phyloP scores from a whole-genome alignment of 139 green algal species.

The Nannochloris sp. region DNA sequence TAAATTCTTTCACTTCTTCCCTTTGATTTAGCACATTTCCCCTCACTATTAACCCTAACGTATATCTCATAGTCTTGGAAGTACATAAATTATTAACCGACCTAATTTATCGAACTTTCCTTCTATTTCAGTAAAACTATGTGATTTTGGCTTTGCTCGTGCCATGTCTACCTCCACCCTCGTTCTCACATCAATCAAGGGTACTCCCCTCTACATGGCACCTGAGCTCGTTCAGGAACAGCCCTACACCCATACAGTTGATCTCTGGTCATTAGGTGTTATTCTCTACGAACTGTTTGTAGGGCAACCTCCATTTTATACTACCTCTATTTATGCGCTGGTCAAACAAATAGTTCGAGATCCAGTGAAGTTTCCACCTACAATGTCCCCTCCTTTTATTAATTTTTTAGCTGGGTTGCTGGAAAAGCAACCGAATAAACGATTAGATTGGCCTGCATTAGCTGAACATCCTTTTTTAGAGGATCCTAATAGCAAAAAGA shows the following conservation, averaged over 20 bases:
- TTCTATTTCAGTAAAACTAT: slow-evolving; percentile 72
- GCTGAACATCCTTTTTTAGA: slow-evolving; percentile 90
- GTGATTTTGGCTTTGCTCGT: slow-evolving; percentile 86
- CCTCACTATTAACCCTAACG: background rate
- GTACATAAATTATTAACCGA: no score
- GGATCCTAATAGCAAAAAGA: slow-evolving; percentile 25
- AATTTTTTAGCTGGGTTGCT: slow-evolving; percentile 93
- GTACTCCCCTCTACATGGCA: slow-evolving; percentile 98
- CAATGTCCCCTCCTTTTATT: slow-evolving; percentile 82
- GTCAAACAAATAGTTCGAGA: slow-evolving; percentile 93
- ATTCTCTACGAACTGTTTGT: slow-evolving; percentile 98
- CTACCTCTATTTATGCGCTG: slow-evolving; percentile 94
- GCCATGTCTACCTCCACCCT: slow-evolving; percentile 90
- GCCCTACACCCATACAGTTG: slow-evolving; percentile 89
- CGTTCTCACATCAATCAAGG: slow-evolving; percentile 92
- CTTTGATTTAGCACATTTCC: background rate
- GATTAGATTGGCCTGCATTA: slow-evolving; percentile 87
- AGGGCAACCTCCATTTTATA: slow-evolving; percentile 97
- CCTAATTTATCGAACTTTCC: no score
- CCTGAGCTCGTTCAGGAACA: slow-evolving; percentile 98
- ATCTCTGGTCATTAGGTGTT: slow-evolving; percentile 96
- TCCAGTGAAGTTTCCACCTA: slow-evolving; percentile 79
- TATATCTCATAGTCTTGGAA: no score
- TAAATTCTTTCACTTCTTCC: background rate
- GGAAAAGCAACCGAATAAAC: slow-evolving; percentile 80